Evolutionary conservation across 2,329 filamentous ascomycete genomes (phyloP).

Genomic region (Neofusicoccum parvum): DNA sequence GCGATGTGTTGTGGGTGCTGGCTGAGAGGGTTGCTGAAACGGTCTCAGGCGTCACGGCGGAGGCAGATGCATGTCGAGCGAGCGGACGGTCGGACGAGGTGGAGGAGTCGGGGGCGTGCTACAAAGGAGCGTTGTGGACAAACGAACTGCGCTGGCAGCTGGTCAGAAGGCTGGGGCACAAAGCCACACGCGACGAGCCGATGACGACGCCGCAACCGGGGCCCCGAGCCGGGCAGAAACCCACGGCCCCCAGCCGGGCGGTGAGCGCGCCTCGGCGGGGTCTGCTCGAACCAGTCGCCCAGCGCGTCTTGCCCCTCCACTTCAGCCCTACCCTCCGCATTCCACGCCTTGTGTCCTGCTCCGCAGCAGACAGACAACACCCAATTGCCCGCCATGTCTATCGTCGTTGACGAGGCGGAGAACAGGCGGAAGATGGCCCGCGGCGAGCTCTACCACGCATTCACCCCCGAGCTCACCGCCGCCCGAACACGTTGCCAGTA

Average conservation of each 20-base stretch:
- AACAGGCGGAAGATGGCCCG: conserved; percentile 57
- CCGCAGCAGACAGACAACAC: not conserved
- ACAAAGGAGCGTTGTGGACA: not conserved
- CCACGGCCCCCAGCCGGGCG: not conserved
- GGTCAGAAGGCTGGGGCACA: conserved; percentile 12
- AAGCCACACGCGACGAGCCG: conserved; percentile 3
- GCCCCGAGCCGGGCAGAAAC: not conserved
- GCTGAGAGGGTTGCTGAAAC: conserved; percentile 1
- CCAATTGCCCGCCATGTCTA: not conserved
- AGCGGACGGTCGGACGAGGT: not conserved
- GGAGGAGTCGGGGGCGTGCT: not conserved
- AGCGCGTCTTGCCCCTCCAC: too few relatives aligned
- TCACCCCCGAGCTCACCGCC: conserved; percentile 67
- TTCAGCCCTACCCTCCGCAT: not conserved
- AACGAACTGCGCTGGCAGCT: not conserved
- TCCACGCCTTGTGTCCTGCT: not conserved
- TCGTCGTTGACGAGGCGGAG: conserved; percentile 26
- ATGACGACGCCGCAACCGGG: conserved; percentile 13
- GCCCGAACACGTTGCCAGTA: conserved; percentile 64
- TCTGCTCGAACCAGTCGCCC: too few relatives aligned
- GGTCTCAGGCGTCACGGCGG: conserved; percentile 6
- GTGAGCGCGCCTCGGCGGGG: not conserved
- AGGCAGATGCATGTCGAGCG: conserved; percentile 13
- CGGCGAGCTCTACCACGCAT: conserved; percentile 75
- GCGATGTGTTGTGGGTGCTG: not conserved